Percentiles rank a stretch among this genome's conserved stretches.
phyloP scores from a whole-genome alignment of 306 rosid genomes.

The Corylus avellana region DNA sequence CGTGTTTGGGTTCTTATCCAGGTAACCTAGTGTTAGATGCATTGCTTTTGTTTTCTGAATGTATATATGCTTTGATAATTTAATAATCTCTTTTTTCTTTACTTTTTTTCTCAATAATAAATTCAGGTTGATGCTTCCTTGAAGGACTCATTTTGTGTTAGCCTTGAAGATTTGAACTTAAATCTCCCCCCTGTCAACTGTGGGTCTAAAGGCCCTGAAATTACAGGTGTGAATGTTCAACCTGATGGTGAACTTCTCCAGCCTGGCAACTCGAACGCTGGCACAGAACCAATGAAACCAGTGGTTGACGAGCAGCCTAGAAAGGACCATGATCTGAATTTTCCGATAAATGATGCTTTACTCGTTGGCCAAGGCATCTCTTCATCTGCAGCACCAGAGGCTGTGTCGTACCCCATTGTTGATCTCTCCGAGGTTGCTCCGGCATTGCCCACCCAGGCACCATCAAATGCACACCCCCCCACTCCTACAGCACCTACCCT shows the following conservation, averaged over 20 bases:
- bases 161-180: slow-evolving; percentile 57
- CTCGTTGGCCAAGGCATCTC: slow-evolving; percentile 43
- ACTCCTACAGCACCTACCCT: background rate
- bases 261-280: slow-evolving; percentile 26
- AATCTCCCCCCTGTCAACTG: slow-evolving; percentile 50
- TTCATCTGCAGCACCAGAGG: slow-evolving; percentile 27
- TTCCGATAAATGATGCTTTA: slow-evolving; percentile 42
- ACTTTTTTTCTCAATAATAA: background rate
- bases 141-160: slow-evolving; percentile 44
- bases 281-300: slow-evolving; percentile 37
- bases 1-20: slow-evolving; percentile 88
- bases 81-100: background rate
- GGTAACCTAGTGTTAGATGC: slow-evolving; percentile 40
- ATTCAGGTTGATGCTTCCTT: slow-evolving; percentile 70
- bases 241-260: slow-evolving; percentile 38
- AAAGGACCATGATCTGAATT: slow-evolving; percentile 35
- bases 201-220: slow-evolving; percentile 29
- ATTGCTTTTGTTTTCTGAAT: background rate
- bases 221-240: slow-evolving; percentile 44
- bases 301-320: slow-evolving; percentile 27
- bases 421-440: slow-evolving; percentile 37
- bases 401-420: slow-evolving; percentile 48
- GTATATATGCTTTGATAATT: slow-evolving; percentile 2
- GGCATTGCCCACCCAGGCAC: slow-evolving; percentile 12
- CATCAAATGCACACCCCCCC: background rate